phyloP scores from a whole-genome alignment of 2,329 filamentous ascomycete species.

The Cladosporium halotolerans region DNA sequence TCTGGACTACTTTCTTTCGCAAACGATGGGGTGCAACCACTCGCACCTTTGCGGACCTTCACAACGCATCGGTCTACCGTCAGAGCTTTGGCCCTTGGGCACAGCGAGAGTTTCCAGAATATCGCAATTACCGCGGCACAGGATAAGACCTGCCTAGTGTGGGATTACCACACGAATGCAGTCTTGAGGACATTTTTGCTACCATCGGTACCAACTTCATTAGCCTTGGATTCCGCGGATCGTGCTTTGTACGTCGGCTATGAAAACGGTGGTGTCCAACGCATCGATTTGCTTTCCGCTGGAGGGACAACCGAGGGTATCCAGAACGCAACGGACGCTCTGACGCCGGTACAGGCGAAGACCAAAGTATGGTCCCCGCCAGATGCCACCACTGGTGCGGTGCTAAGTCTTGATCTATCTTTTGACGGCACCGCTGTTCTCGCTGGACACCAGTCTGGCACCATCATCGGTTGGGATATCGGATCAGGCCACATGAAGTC shows the following conservation, averaged over 20 bases:
- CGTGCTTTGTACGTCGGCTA: constrained; percentile 76
- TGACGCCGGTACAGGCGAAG: constrained; percentile 34
- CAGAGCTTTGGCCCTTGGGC: constrained; percentile 56
- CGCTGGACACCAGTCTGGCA: constrained; percentile 75
- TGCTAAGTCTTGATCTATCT: constrained; percentile 63
- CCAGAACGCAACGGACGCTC: constrained; percentile 17
- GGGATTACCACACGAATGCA: constrained; percentile 80
- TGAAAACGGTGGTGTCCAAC: constrained; percentile 72
- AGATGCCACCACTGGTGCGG: constrained; percentile 53
- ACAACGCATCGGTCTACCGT: constrained; percentile 70
- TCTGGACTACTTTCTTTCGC: constrained; percentile 63
- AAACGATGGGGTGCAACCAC: constrained; percentile 44
- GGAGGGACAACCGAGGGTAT: constrained; percentile 23
- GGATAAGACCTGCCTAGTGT: constrained; percentile 84
- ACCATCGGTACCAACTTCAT: constrained; percentile 62
- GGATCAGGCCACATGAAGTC: constrained; percentile 62
- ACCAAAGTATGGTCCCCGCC: constrained; percentile 24
- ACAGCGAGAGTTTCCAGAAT: constrained; percentile 66
- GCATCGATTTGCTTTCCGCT: constrained; percentile 61
- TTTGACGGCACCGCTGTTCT: constrained; percentile 77
- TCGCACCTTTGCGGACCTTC: constrained; percentile 70
- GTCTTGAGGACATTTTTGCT: constrained; percentile 77
- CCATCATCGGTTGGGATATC: constrained; percentile 74
- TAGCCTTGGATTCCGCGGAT: constrained; percentile 74
- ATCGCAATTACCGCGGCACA: constrained; percentile 77